A percentile compares a stretch with the other conserved stretches of the same genome.
phyloP scores from a whole-genome alignment of 2,329 filamentous ascomycete genomes.

The Botryotinia convoluta region DNA sequence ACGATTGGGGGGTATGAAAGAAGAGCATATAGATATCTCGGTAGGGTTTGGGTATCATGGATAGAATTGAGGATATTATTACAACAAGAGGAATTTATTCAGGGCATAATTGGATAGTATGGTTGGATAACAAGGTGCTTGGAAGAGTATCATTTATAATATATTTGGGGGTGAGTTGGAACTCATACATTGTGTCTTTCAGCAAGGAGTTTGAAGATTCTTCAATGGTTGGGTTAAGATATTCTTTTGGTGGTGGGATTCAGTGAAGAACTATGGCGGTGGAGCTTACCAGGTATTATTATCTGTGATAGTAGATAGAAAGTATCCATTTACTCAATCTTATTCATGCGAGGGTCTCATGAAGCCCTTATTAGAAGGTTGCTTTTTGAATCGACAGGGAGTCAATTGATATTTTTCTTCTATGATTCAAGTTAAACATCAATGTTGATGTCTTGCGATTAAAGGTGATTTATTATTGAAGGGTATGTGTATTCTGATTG shows the following conservation, averaged over 20 bases:
- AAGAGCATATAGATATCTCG: not conserved
- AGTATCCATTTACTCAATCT: not conserved
- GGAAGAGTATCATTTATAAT: not conserved
- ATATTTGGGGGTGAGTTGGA: not conserved
- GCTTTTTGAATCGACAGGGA: not conserved
- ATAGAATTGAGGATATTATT: not conserved
- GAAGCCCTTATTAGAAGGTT: not conserved
- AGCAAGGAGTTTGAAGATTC: not conserved
- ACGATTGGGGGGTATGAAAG: not conserved
- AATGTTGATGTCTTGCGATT: not conserved
- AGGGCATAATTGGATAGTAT: not conserved
- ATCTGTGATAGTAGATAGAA: conserved; percentile 2
- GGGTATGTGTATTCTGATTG: not conserved
- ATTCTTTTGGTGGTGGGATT: not conserved
- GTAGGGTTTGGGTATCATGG: not conserved
- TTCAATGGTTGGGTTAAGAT: not conserved
- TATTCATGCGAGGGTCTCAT: not conserved
- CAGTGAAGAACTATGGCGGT: not conserved
- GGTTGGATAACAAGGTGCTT: not conserved
- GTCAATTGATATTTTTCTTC: not conserved
- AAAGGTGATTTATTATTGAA: not conserved
- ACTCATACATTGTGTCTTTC: not conserved
- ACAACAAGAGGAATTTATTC: not conserved
- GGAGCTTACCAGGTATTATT: not conserved
- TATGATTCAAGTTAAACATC: not conserved